Evolutionary conservation across 164 flowering plant genomes (phyloP).

Genomic region (Brasenia schreberi): DNA sequence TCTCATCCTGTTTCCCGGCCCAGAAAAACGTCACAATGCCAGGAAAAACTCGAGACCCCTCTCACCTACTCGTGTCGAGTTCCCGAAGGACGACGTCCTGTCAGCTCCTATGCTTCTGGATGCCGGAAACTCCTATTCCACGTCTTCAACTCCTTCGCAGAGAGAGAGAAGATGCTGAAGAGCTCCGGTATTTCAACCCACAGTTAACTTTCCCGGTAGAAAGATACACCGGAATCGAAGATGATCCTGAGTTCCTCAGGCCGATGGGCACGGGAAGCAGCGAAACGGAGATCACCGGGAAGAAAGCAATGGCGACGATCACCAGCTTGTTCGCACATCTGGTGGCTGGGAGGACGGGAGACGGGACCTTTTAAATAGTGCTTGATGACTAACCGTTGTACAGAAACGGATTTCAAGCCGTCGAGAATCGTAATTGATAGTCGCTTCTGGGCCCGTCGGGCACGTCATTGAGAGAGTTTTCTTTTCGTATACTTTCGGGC

Average conservation of each 20-base stretch:
- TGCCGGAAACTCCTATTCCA: too few species aligned
- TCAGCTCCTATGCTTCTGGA: neutral
- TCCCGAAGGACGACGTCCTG: neutral
- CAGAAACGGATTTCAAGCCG: neutral
- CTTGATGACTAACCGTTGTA: neutral
- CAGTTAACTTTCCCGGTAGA: too few species aligned
- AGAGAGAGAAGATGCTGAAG: neutral
- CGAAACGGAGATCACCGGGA: neutral
- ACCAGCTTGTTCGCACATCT: neutral
- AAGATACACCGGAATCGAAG: too few species aligned
- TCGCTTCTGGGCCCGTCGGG: neutral
- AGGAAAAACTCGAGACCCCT: neutral
- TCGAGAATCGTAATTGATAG: neutral
- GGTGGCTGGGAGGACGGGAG: too few species aligned
- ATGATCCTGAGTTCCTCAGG: too few species aligned
- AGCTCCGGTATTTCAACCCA: neutral
- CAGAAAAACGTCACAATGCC: neutral
- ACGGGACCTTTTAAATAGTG: neutral
- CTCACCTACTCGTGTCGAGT: neutral
- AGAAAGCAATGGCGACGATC: too few species aligned
- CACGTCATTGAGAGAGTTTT: neutral
- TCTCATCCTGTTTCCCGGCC: neutral
- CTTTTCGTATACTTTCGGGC: neutral
- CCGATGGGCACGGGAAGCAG: neutral
- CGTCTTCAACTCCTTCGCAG: neutral